Percentiles rank a stretch among this genome's conserved stretches.
These are phyloP conservation scores for Pichia exigua DNA, from an alignment of 805 yeast genomes.

Conservation along the genomic window DNA sequence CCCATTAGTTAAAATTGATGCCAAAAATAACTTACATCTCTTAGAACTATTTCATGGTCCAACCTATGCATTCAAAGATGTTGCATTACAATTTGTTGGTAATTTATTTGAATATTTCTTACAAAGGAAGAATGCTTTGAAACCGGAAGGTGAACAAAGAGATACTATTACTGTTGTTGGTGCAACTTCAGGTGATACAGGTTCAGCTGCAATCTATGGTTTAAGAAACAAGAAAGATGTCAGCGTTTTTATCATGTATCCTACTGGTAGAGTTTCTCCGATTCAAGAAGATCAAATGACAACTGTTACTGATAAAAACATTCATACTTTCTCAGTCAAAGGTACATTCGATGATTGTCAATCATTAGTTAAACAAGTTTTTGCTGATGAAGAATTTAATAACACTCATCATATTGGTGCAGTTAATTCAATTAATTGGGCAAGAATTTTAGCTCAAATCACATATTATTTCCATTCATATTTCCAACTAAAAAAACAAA, in stretches of 20 bases:
- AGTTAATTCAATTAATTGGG: conserved; percentile 98
- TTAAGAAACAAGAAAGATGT: conserved; percentile 95
- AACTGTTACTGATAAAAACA: conserved; percentile 85
- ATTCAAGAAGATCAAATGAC: conserved; percentile 99
- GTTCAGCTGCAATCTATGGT: conserved; percentile 98
- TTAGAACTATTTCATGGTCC: conserved; percentile 98
- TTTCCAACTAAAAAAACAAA: conserved; percentile 53
- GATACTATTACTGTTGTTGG: conserved; percentile 93
- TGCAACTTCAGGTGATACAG: conserved; percentile 98
- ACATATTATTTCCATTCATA: conserved; percentile 93
- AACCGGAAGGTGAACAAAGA: conserved; percentile 43
- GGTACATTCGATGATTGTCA: conserved; percentile 99
- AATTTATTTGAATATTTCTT: conserved; percentile 91
- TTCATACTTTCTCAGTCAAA: conserved; percentile 88
- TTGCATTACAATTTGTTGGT: conserved; percentile 96
- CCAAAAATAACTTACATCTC: conserved; percentile 50
- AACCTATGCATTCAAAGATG: conserved; percentile 98
- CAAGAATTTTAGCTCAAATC: conserved; percentile 94
- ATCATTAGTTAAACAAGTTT: conserved; percentile 87
- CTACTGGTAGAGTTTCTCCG: conserved; percentile 96
- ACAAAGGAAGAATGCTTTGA: conserved; percentile 56
- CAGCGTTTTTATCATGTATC: conserved; percentile 92
- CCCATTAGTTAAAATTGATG: conserved; percentile 55
- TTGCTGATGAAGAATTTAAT: conserved; percentile 85
- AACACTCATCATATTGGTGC: conserved; percentile 91